Percentiles rank a stretch among this genome's conserved stretches.
phyloP scores from a whole-genome alignment of 1,284 basidiomycete genomes.

The Hymenochaete sp. region DNA sequence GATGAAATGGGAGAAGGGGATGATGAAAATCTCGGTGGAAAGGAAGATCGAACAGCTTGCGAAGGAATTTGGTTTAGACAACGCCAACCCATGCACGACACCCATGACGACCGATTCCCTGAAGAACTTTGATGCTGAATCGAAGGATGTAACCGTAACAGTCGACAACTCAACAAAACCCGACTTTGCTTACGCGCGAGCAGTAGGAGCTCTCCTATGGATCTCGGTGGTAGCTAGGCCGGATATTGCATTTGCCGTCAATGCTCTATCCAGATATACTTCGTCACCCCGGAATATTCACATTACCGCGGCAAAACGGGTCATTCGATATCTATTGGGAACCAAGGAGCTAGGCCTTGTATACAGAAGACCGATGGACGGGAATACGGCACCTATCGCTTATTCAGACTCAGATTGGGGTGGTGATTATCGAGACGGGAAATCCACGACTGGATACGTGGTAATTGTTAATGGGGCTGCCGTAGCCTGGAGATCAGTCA shows the following conservation, averaged over 20 bases:
- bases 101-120: slow-evolving; percentile 18
- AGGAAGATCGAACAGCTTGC: slow-evolving; percentile 15
- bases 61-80: not conserved
- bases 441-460: slow-evolving; percentile 23
- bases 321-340: slow-evolving; percentile 27
- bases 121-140: not conserved
- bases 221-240: slow-evolving; percentile 25
- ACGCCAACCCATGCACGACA: slow-evolving; percentile 11
- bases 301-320: slow-evolving; percentile 25
- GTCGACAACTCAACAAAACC: not conserved
- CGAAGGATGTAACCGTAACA: too few species aligned
- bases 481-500: slow-evolving; percentile 22
- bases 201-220: slow-evolving; percentile 27
- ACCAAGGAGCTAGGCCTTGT: slow-evolving; percentile 25
- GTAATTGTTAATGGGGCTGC: slow-evolving; percentile 22
- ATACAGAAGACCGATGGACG: slow-evolving; percentile 20
- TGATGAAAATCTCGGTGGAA: slow-evolving; percentile 8
- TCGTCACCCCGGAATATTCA: slow-evolving; percentile 25
- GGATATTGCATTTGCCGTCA: slow-evolving; percentile 27
- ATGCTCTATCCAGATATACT: slow-evolving; percentile 23
- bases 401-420: slow-evolving; percentile 27
- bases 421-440: slow-evolving; percentile 18
- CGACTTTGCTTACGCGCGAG: slow-evolving; percentile 22
- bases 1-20: not conserved
- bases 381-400: slow-evolving; percentile 5